A percentile compares a stretch with the other conserved stretches of the same genome.
phyloP scores from a whole-genome alignment of 225 moss, liverwort and hornwort genomes.

The Pseudoscleropodium purum region DNA sequence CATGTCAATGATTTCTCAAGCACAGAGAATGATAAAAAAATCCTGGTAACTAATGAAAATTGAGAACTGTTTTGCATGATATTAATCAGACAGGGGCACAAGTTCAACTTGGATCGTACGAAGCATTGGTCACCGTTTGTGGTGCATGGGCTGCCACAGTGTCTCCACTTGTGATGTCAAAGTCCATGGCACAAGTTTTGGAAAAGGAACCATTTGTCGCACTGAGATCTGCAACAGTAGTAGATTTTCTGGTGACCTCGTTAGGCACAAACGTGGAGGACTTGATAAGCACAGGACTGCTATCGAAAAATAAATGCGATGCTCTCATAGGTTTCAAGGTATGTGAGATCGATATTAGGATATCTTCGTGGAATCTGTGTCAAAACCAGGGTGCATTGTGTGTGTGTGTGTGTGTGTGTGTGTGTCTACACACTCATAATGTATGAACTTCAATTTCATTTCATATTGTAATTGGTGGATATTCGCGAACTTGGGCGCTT shows the following conservation, averaged over 20 bases:
- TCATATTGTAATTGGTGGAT: too few species aligned
- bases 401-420: too few species aligned
- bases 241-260: conserved; percentile 53
- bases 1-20: background rate
- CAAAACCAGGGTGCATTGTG: background rate
- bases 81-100: conserved; percentile 52
- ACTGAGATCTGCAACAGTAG: conserved; percentile 29
- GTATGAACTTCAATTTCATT: background rate
- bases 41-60: background rate
- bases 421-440: too few species aligned
- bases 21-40: too few species aligned
- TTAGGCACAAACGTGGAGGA: conserved; percentile 29
- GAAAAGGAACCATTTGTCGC: conserved; percentile 17
- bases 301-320: conserved; percentile 42
- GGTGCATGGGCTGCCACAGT: conserved; percentile 55
- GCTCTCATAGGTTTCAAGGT: conserved; percentile 51
- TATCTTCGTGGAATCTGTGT: background rate
- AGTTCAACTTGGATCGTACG: conserved; percentile 62
- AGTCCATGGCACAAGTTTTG: conserved; percentile 34
- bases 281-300: conserved; percentile 30
- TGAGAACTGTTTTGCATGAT: background rate
- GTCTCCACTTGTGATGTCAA: conserved; percentile 34
- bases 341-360: background rate
- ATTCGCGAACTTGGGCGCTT: background rate
- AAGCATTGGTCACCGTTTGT: conserved; percentile 61